A percentile compares a stretch with the other conserved stretches of the same genome.
Evolutionary conservation across 2,329 filamentous ascomycete species (phyloP).

Genomic region (Penicillium sp.): DNA sequence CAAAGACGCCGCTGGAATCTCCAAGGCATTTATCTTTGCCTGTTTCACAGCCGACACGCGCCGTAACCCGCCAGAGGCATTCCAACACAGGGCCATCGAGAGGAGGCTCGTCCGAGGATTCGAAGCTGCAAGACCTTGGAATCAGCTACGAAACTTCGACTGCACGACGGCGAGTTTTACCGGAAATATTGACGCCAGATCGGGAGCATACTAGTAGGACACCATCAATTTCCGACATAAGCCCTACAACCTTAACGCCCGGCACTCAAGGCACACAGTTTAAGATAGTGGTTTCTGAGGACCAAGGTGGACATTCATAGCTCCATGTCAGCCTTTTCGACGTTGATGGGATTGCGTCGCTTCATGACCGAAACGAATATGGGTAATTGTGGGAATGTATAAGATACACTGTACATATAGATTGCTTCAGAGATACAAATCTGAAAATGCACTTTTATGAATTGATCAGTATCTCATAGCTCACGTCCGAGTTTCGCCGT

Average conservation of each 20-base stretch:
- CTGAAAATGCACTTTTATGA: too few species aligned
- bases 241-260: neutral
- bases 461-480: too few species aligned
- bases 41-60: neutral
- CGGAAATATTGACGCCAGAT: neutral
- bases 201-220: neutral
- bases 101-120: neutral
- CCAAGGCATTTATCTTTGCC: conserved; percentile 11
- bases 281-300: neutral
- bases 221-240: neutral
- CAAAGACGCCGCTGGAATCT: neutral
- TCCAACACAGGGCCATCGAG: conserved; percentile 14
- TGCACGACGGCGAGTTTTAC: neutral
- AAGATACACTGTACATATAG: too few species aligned
- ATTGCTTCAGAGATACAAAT: too few species aligned
- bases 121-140: neutral
- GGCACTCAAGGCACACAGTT: neutral
- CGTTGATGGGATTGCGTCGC: too few species aligned
- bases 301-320: too few species aligned
- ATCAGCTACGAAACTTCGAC: neutral
- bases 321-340: too few species aligned
- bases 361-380: too few species aligned
- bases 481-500: too few species aligned
- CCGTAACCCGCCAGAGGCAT: conserved; percentile 3
- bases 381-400: too few species aligned